Evolutionary conservation across 805 yeast genomes (phyloP), one percentile per base, ranked within the genome.

Genomic region (Starmerella stigmatis): DNA sequence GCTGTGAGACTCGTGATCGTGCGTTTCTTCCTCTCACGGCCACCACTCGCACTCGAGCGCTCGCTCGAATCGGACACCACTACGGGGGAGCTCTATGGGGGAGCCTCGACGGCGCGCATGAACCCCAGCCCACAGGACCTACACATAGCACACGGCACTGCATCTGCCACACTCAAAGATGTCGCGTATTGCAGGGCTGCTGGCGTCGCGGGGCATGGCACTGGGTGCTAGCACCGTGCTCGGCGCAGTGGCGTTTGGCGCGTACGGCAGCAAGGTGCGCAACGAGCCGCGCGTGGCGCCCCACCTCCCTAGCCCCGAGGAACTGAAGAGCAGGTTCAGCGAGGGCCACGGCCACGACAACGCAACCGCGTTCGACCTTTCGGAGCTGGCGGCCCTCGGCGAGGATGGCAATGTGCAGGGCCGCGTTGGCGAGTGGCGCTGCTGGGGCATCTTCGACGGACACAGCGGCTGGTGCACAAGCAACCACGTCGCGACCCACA

Each of bases 381-480:
- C 52, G 1, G 54, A 51, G 35, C 43, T 51, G 16, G 35, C 46
- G 1, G 12, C 54, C 11, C 34, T 49, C 4, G 54, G 53, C 23
- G 54, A 51, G 29, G 54, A 51, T 26, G 52, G 47, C 5, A 45
- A 47, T 23, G 44, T 48, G 23, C 47, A 42, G 78, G 96, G 81
- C 79, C 81, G 72, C 82, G 89, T 60, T 85, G 94, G 50, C 19
- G 33, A 17, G 20, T 51, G 32, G 44, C 44, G 36, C 2, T 86
- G 89, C 60, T 89, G 92, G 74, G 94, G 96, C 5, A 76, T 92
- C 0, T 88, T 81, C 60, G 98, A 89, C 63, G 98, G 98, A 5
- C 98, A 89, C 64, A 83, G 94, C 2, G 98, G 98, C 17, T 86
- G 94, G 78, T 83, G 82, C 52, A 86, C 97, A 1, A 78, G 89